A percentile compares a stretch with the other conserved stretches of the same genome.
These are phyloP conservation scores for Colletotrichum ledebouriae DNA, from an alignment of 2,329 filamentous ascomycete genomes.

Conservation along the genomic window DNA sequence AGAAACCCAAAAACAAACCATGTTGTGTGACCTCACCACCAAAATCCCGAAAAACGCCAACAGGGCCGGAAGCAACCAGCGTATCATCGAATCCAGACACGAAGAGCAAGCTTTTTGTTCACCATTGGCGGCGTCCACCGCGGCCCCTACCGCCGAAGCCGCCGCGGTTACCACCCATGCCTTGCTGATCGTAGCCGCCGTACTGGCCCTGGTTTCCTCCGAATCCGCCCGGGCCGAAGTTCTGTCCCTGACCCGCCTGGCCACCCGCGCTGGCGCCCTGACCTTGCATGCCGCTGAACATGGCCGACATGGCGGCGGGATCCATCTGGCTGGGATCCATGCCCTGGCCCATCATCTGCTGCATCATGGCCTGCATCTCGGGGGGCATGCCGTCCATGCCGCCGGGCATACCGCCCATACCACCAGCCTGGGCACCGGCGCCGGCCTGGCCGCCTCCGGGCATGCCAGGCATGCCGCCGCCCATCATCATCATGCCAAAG, in stretches of 20 bases:
- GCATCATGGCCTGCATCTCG: constrained; percentile 78
- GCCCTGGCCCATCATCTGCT: constrained; percentile 76
- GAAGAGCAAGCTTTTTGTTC: constrained; percentile 3
- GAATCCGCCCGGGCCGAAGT: constrained; percentile 66
- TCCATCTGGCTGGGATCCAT: constrained; percentile 78
- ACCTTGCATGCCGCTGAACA: constrained; percentile 71
- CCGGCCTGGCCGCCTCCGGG: constrained; percentile 53
- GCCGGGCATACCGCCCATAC: constrained; percentile 64
- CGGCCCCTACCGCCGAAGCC: constrained; percentile 49
- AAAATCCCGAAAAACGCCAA: constrained; percentile 35
- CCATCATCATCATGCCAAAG: constrained; percentile 78
- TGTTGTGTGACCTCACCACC: constrained; percentile 30
- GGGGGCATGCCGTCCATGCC: constrained; percentile 73
- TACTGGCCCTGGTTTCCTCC: constrained; percentile 67
- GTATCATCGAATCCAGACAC: constrained; percentile 16
- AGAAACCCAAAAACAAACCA: constrained; percentile 34
- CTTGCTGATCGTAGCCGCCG: constrained; percentile 62
- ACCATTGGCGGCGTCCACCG: constrained; percentile 47
- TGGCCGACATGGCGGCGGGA: constrained; percentile 67
- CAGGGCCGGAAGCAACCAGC: constrained; percentile 31
- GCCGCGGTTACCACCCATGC: constrained; percentile 57
- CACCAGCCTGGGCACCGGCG: constrained; percentile 47
- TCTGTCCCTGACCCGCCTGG: constrained; percentile 65
- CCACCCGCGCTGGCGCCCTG: constrained; percentile 57
- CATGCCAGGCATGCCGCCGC: constrained; percentile 63